Percentiles rank a stretch among this genome's conserved stretches.
Conservation (phyloP, 768 basidiomycete species). For the Lactifluus subvellereus region DNA sequence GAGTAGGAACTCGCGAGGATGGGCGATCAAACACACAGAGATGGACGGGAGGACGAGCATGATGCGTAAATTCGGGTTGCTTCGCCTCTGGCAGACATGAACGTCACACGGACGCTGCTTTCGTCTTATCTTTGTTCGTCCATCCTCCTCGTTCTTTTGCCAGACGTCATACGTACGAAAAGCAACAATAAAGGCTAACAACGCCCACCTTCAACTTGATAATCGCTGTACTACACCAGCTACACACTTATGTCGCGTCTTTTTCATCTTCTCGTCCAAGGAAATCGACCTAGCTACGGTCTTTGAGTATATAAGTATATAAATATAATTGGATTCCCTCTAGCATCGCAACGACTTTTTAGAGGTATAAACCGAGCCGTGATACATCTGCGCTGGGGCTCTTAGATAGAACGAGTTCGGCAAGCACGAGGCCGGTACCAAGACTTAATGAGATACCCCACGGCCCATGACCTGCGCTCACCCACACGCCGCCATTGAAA, state of each 20-base stretch:
- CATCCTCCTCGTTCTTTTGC: constrained; percentile 13
- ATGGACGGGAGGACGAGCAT: constrained; percentile 28
- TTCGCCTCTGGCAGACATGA: neutral
- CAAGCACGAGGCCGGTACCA: constrained; percentile 31
- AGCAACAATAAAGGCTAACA: neutral
- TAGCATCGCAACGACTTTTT: neutral
- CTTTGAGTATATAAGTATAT: neutral
- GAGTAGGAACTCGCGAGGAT: constrained; percentile 58
- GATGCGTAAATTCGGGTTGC: constrained; percentile 8
- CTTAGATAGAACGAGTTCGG: constrained; percentile 29
- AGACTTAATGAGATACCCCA: constrained; percentile 35
- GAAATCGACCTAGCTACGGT: neutral
- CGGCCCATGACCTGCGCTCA: constrained; percentile 36
- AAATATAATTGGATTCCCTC: neutral
- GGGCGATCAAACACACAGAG: constrained; percentile 32
- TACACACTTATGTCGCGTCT: neutral
- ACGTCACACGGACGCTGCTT: constrained; percentile 4
- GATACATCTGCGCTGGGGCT: constrained; percentile 30
- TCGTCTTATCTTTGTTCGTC: constrained; percentile 16
- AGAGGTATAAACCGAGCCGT: neutral
- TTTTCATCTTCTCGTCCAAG: neutral
- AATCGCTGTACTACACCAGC: neutral
- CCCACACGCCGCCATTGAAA: constrained; percentile 27
- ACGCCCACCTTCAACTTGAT: neutral
- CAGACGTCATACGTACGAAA: neutral